Percentiles rank a stretch among this genome's conserved stretches.
These are phyloP conservation scores for Erodium moschatum DNA, from an alignment of 441 rosid genomes.

Conservation along the genomic window DNA sequence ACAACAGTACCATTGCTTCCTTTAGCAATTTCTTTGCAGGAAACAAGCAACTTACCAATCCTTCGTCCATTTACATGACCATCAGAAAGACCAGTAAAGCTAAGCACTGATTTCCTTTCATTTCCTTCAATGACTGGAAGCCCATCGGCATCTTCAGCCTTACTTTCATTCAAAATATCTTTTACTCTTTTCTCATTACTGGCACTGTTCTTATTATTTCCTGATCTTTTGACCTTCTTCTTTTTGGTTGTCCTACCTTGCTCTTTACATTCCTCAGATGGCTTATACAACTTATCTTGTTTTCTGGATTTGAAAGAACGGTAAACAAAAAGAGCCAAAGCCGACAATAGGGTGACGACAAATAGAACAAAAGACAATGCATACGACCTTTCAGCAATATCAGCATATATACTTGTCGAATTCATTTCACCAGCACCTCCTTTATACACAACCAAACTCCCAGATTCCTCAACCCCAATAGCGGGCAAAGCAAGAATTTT, in stretches of 20 bases:
- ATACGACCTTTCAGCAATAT: constrained; percentile 19
- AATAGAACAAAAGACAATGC: constrained; percentile 22
- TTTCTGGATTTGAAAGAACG: constrained; percentile 22
- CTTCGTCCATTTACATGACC: constrained; percentile 40
- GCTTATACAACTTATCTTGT: constrained; percentile 33
- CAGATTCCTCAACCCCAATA: constrained; percentile 29
- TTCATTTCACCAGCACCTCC: constrained; percentile 25
- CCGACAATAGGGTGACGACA: constrained; percentile 27
- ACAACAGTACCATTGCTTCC: constrained; percentile 85
- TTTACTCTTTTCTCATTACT: constrained; percentile 31
- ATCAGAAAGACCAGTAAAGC: constrained; percentile 31
- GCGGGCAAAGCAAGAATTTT: constrained; percentile 42
- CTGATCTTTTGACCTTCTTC: constrained; percentile 55
- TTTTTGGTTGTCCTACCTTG: constrained; percentile 37
- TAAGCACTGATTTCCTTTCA: constrained; percentile 29
- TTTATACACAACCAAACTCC: constrained; percentile 20
- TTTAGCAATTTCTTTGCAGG: constrained; percentile 65
- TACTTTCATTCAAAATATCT: constrained; percentile 24
- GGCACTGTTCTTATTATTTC: constrained; percentile 34
- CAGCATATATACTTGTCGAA: constrained; percentile 21
- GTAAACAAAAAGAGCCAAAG: constrained; percentile 28
- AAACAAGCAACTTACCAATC: constrained; percentile 61
- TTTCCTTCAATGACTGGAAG: constrained; percentile 27
- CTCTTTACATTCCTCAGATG: constrained; percentile 29
- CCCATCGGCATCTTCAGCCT: constrained; percentile 22